Evolutionary conservation across 306 rosid species (phyloP).

Genomic region (Lotus japonicus): DNA sequence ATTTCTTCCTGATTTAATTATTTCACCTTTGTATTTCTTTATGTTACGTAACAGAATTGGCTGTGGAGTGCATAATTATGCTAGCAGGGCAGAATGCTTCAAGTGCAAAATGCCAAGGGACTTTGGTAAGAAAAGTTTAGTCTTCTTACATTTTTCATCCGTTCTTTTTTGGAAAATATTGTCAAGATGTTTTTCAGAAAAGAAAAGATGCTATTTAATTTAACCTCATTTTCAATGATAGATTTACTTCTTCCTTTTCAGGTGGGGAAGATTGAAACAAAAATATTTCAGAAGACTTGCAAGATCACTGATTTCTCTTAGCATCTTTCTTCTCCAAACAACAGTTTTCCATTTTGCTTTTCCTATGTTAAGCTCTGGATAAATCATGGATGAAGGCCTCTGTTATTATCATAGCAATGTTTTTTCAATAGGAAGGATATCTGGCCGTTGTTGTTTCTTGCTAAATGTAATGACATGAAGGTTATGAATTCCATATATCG

Average conservation of each 20-base stretch:
- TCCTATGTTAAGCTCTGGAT: constrained; percentile 30
- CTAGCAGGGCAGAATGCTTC: constrained; percentile 74
- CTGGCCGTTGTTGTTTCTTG: constrained; percentile 25
- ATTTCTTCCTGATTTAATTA: neutral
- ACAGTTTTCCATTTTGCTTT: constrained; percentile 6
- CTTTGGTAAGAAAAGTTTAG: constrained; percentile 50
- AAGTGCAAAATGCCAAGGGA: constrained; percentile 74
- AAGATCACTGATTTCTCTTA: constrained; percentile 12
- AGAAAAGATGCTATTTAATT: constrained; percentile 3
- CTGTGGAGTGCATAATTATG: constrained; percentile 90
- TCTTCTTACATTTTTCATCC: neutral
- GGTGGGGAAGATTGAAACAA: constrained; percentile 40
- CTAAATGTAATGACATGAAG: constrained; percentile 29
- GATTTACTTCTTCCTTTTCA: constrained; percentile 27
- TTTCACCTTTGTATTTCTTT: constrained; percentile 10
- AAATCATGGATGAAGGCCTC: constrained; percentile 29
- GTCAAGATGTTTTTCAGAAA: constrained; percentile 7
- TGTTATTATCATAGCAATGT: constrained; percentile 31
- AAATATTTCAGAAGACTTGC: constrained; percentile 17
- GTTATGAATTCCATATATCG: constrained; percentile 32
- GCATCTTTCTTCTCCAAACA: constrained; percentile 23
- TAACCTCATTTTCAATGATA: constrained; percentile 28
- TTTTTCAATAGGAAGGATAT: constrained; percentile 24
- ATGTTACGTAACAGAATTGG: constrained; percentile 47
- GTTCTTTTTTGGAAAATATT: neutral